Conservation (phyloP, 1,139 yeast species). For the Hyphopichia burtonii region DNA sequence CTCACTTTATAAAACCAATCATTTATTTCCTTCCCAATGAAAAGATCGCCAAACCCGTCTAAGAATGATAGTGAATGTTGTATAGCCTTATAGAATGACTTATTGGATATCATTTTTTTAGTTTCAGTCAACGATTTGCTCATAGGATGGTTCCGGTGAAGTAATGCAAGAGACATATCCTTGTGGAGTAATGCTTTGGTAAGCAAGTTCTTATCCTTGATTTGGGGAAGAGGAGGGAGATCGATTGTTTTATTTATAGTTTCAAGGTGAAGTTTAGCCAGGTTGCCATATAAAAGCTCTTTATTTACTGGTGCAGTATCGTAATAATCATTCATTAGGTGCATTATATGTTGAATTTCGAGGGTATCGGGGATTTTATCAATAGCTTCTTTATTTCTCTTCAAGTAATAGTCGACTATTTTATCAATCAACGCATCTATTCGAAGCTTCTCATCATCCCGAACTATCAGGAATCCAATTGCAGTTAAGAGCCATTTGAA, state of each 20-base stretch:
- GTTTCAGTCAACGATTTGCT: neutral
- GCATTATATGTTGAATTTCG: neutral
- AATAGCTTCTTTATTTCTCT: neutral
- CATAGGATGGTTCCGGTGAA: constrained; percentile 29
- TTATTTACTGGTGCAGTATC: constrained; percentile 18
- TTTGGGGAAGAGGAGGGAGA: constrained; percentile 37
- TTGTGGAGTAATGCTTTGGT: constrained; percentile 42
- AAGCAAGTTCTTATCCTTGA: constrained; percentile 29
- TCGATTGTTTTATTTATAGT: constrained; percentile 10
- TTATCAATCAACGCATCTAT: constrained; percentile 27
- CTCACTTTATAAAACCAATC: constrained; percentile 25
- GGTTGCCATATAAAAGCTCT: neutral
- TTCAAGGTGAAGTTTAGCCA: neutral
- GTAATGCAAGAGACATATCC: constrained; percentile 36
- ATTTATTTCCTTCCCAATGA: constrained; percentile 39
- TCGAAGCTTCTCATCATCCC: constrained; percentile 9
- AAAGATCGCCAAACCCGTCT: constrained; percentile 47
- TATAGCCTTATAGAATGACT: constrained; percentile 14
- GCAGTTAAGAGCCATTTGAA: neutral
- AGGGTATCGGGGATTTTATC: neutral
- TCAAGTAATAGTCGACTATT: neutral
- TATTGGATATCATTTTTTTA: neutral
- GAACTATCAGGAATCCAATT: constrained; percentile 15
- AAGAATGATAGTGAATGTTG: constrained; percentile 41
- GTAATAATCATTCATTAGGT: constrained; percentile 20